These are phyloP conservation scores for Crucibulum laeve DNA, from an alignment of 768 basidiomycete genomes.

Conservation along the genomic window DNA sequence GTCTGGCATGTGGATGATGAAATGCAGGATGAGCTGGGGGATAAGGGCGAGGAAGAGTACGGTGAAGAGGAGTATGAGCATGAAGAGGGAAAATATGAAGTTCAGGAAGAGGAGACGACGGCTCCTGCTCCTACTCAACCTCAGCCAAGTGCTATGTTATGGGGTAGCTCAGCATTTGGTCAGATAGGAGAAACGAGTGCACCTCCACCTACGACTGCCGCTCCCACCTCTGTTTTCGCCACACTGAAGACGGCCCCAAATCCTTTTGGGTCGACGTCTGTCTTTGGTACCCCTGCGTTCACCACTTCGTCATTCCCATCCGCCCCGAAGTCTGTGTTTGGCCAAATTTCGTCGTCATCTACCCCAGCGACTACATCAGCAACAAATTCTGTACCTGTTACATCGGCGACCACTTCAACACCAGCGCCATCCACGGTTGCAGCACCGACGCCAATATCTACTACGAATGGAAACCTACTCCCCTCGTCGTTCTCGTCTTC, in stretches of 20 bases:
- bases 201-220: conserved; percentile 11
- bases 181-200: no score
- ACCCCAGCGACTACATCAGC: not conserved
- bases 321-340: conserved; percentile 3
- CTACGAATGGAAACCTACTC: not conserved
- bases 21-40: conserved; percentile 14
- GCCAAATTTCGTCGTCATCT: not conserved
- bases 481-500: not conserved
- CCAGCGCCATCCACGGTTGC: no score
- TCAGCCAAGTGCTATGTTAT: conserved; percentile 13
- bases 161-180: conserved; percentile 6
- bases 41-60: conserved; percentile 10
- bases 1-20: conserved; percentile 18
- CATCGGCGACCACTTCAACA: no score
- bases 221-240: conserved; percentile 31
- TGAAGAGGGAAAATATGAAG: no score
- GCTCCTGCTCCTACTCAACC: conserved; percentile 11
- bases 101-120: conserved; percentile 13
- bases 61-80: conserved; percentile 11
- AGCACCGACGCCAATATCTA: not conserved
- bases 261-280: conserved; percentile 28
- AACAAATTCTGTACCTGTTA: not conserved
- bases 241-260: conserved; percentile 32
- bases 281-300: conserved; percentile 27
- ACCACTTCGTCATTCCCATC: conserved; percentile 11